These are phyloP conservation scores for Cnidoscolus chayamansa DNA, from an alignment of 441 rosid genomes.

Conservation along the genomic window DNA sequence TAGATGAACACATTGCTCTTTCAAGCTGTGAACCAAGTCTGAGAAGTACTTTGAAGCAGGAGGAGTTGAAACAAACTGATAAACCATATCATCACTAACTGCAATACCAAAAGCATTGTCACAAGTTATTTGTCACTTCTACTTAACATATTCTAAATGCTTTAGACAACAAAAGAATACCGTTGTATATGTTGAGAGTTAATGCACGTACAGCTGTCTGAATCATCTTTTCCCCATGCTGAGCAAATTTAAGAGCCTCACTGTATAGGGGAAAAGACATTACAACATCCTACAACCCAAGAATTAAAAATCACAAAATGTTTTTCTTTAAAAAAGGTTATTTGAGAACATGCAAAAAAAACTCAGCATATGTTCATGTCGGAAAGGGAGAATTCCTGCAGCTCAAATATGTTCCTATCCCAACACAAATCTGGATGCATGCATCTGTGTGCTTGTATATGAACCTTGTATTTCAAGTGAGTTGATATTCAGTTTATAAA, in stretches of 20 bases:
- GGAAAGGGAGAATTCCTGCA: neutral
- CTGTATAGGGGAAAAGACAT: conserved; percentile 61
- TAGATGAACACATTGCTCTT: conserved; percentile 46
- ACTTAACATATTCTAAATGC: conserved; percentile 13
- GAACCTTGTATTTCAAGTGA: conserved; percentile 11
- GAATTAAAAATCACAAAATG: neutral
- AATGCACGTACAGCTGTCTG: conserved; percentile 76
- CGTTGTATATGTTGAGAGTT: conserved; percentile 58
- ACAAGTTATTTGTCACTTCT: conserved; percentile 24
- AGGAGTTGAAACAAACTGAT: conserved; percentile 50
- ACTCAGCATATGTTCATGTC: neutral
- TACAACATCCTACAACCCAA: conserved; percentile 49
- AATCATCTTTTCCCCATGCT: conserved; percentile 73
- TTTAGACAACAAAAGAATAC: conserved; percentile 31
- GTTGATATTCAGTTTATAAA: neutral
- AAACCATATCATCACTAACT: conserved; percentile 67
- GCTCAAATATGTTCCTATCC: neutral
- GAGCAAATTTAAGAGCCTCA: conserved; percentile 66
- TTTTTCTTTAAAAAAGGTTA: neutral
- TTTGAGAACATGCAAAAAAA: conserved; percentile 1
- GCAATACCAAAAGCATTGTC: conserved; percentile 36
- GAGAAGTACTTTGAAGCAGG: conserved; percentile 60
- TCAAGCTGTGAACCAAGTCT: conserved; percentile 49
- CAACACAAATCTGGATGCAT: neutral
- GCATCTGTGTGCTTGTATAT: neutral